A percentile compares a stretch with the other conserved stretches of the same genome.
Evolutionary conservation across 225 moss, liverwort and hornwort species (phyloP).

Genomic region (Rhytidiadelphus loreus): DNA sequence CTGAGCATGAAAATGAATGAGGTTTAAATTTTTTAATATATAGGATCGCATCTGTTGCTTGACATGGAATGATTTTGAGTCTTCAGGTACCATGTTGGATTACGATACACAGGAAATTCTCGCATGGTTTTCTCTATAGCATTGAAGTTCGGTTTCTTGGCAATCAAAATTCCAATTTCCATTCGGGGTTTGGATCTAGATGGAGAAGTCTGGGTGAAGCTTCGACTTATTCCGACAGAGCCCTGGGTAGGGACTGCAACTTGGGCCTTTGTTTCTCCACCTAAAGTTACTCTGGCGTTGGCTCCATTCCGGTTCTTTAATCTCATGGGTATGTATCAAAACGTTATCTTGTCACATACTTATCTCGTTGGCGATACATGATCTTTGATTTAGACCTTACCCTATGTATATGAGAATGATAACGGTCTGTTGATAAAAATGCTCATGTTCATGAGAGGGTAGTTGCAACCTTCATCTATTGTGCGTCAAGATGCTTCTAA

Average conservation of each 20-base stretch:
- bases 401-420: background rate
- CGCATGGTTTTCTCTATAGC: slow-evolving; percentile 66
- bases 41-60: background rate
- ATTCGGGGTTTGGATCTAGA: slow-evolving; percentile 94
- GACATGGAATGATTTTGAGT: slow-evolving; percentile 1
- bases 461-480: background rate
- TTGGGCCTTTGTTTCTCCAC: slow-evolving; percentile 91
- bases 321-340: slow-evolving; percentile 62
- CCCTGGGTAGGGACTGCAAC: slow-evolving; percentile 96
- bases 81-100: slow-evolving; percentile 78
- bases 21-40: background rate
- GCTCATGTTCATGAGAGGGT: background rate
- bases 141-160: slow-evolving; percentile 60
- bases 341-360: background rate
- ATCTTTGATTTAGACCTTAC: background rate
- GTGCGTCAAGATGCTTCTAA: background rate
- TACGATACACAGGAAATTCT: slow-evolving; percentile 90
- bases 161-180: slow-evolving; percentile 63
- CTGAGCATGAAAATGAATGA: background rate
- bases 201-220: slow-evolving; percentile 95
- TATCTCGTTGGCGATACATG: background rate
- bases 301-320: slow-evolving; percentile 86
- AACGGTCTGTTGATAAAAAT: background rate
- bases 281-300: slow-evolving; percentile 81
- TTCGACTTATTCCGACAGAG: slow-evolving; percentile 78